A percentile compares a stretch with the other conserved stretches of the same genome.
These are phyloP conservation scores for Petunia axillaris DNA, from an alignment of 257 asterid species.

Conservation along the genomic window DNA sequence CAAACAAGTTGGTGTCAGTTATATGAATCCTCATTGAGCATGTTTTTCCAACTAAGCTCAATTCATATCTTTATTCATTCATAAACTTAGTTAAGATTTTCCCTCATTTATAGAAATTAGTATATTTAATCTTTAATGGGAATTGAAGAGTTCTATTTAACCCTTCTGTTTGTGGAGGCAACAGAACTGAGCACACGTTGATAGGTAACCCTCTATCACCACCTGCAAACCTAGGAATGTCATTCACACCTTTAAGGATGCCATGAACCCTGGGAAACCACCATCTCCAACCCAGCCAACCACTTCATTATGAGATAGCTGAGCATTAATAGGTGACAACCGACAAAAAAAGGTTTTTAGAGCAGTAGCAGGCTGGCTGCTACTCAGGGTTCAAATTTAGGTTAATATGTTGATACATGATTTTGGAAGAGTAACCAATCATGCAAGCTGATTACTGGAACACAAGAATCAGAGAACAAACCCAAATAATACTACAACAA, in stretches of 20 bases:
- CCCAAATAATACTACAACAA: neutral
- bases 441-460: conserved; percentile 14
- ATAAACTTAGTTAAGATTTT: neutral
- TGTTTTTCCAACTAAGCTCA: too few species aligned
- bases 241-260: neutral
- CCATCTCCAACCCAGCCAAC: neutral
- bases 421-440: neutral
- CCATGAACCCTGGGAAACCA: neutral
- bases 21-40: too few species aligned
- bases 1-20: too few species aligned
- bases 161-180: neutral
- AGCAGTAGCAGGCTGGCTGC: neutral
- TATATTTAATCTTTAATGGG: conserved; percentile 6
- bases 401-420: neutral
- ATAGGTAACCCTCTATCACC: neutral
- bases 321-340: neutral
- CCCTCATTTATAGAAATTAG: conserved; percentile 9
- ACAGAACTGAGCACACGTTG: neutral
- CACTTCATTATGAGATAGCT: conserved; percentile 22
- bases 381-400: neutral
- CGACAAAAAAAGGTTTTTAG: neutral
- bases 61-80: too few species aligned
- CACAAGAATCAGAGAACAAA: conserved; percentile 4
- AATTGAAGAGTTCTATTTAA: neutral
- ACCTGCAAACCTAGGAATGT: neutral